Evolutionary conservation across 2,329 filamentous ascomycete species (phyloP).

Genomic region (Fusarium brevicatenulatum): DNA sequence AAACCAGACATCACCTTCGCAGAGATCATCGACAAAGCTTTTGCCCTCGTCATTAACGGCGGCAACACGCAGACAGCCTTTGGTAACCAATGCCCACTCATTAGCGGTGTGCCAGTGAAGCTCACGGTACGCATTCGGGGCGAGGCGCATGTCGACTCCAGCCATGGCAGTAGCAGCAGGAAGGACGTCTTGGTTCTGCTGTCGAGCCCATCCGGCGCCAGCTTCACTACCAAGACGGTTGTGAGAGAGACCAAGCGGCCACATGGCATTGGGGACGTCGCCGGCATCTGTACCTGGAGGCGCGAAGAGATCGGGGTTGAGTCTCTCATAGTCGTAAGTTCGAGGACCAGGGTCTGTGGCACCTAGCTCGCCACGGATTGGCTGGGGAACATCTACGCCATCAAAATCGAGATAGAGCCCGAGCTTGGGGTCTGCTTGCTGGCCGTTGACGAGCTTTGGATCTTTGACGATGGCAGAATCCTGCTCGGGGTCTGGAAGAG

Average conservation of each 20-base stretch:
- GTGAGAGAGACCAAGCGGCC: slow-evolving; percentile 10
- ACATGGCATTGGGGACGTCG: slow-evolving; percentile 17
- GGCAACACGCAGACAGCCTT: slow-evolving; percentile 10
- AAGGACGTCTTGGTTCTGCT: slow-evolving; percentile 9
- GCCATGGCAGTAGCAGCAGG: slow-evolving; percentile 9
- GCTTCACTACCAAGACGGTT: slow-evolving; percentile 11
- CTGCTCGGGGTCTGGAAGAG: background rate
- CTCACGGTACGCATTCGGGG: slow-evolving; percentile 1
- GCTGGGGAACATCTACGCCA: slow-evolving; percentile 2
- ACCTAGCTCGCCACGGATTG: slow-evolving; percentile 5
- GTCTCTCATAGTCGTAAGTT: slow-evolving; percentile 15
- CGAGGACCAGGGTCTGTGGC: slow-evolving; percentile 16
- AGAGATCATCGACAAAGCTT: slow-evolving; percentile 13
- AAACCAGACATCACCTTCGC: slow-evolving; percentile 13
- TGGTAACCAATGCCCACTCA: slow-evolving; percentile 14
- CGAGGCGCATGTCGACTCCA: slow-evolving; percentile 19
- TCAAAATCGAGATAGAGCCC: slow-evolving; percentile 15
- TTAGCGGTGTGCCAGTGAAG: slow-evolving; percentile 12
- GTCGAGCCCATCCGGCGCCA: slow-evolving; percentile 12
- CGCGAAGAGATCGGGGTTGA: slow-evolving; percentile 12
- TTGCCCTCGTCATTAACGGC: slow-evolving; percentile 10
- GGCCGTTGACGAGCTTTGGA: slow-evolving; percentile 12
- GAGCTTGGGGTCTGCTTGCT: slow-evolving; percentile 6
- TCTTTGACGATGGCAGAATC: slow-evolving; percentile 18
- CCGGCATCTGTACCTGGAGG: slow-evolving; percentile 9